Percentiles rank a stretch among this genome's conserved stretches.
phyloP scores from a whole-genome alignment of 768 basidiomycete species.

The Lactarius sanguifluus region DNA sequence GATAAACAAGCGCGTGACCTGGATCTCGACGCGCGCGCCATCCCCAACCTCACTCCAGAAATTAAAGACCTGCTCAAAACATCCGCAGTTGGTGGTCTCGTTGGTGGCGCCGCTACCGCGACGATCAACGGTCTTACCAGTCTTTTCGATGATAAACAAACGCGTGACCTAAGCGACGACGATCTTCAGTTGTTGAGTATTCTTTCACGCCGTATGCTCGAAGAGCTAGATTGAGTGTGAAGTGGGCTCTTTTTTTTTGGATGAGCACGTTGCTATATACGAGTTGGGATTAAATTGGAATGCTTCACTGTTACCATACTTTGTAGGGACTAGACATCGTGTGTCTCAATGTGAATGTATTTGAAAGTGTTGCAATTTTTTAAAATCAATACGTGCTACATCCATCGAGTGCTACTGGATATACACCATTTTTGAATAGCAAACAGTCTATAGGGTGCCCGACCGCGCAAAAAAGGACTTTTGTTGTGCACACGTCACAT shows the following conservation, averaged over 20 bases:
- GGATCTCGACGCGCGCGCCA: too few species aligned
- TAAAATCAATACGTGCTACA: not conserved
- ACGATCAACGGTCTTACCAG: not conserved
- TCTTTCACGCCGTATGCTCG: slow-evolving; percentile 7
- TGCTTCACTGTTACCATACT: not conserved
- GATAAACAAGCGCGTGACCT: not conserved
- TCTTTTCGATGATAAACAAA: not conserved
- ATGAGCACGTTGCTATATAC: not conserved
- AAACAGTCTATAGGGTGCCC: slow-evolving; percentile 42
- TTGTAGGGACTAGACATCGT: not conserved
- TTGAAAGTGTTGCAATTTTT: not conserved
- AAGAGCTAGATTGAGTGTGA: not conserved
- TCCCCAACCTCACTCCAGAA: not conserved
- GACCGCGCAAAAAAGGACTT: slow-evolving; percentile 89
- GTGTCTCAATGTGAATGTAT: not conserved
- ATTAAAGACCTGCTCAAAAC: not conserved
- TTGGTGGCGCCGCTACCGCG: not conserved
- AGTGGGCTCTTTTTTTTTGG: not conserved
- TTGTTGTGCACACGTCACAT: slow-evolving; percentile 80
- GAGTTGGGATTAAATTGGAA: not conserved
- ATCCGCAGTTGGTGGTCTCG: not conserved
- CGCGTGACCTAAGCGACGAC: not conserved
- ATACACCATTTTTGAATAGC: not conserved
- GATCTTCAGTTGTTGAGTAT: not conserved
- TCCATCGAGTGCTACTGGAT: not conserved